Percentiles rank a stretch among this genome's conserved stretches.
Conservation (phyloP, 225 moss, liverwort and hornwort genomes). For the Antitrichia curtipendula region DNA sequence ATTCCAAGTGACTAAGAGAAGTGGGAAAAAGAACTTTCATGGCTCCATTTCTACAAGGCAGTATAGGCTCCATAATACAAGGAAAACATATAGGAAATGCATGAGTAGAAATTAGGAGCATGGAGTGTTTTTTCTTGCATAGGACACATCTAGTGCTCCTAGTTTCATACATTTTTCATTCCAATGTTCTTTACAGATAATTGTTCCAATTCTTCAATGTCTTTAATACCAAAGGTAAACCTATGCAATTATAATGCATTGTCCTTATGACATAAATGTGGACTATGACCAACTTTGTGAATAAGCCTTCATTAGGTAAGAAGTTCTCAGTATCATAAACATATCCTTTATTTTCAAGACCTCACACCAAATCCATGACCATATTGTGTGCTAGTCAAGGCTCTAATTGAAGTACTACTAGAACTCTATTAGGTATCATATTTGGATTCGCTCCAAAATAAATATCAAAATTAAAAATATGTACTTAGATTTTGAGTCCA, state of each 20-base stretch:
- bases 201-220: not conserved
- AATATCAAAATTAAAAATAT: too few species aligned
- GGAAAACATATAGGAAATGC: not conserved
- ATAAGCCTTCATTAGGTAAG: too few species aligned
- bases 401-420: fast-evolving
- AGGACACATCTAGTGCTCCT: not conserved
- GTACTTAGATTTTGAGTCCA: too few species aligned
- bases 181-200: not conserved
- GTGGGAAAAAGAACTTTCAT: fast-evolving
- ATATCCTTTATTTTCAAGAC: not conserved
- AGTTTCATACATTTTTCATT: not conserved
- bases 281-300: not conserved
- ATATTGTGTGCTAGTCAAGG: not conserved
- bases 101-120: not conserved
- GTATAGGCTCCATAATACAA: not conserved
- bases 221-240: not conserved
- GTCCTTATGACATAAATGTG: not conserved
- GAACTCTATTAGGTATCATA: too few species aligned
- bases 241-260: fast-evolving
- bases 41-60: not conserved
- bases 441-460: too few species aligned
- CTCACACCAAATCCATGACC: fast-evolving
- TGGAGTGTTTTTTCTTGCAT: fast-evolving
- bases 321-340: too few species aligned
- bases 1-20: not conserved